phyloP scores from a whole-genome alignment of 306 rosid genomes.

The Castanea sativa region DNA sequence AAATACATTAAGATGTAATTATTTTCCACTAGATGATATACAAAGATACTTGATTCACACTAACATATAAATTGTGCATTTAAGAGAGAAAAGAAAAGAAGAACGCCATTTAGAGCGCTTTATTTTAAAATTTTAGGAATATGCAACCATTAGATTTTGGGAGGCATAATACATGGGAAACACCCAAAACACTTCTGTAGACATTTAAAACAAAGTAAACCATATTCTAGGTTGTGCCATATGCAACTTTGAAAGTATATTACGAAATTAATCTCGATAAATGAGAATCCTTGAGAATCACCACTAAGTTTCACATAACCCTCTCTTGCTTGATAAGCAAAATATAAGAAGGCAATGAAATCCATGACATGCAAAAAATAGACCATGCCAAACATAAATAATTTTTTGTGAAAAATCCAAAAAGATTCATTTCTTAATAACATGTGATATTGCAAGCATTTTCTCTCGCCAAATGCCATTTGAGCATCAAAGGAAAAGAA shows the following conservation, averaged over 20 bases:
- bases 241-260: not conserved
- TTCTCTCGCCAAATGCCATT: constrained; percentile 17
- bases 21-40: not conserved
- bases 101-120: not conserved
- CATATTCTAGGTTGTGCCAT: not conserved
- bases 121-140: not conserved
- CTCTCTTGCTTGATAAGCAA: not conserved
- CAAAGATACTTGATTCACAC: not conserved
- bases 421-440: not conserved
- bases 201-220: not conserved
- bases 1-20: no score
- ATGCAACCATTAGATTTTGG: not conserved
- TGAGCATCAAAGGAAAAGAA: constrained; percentile 26
- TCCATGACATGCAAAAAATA: not conserved
- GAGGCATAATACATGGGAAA: not conserved
- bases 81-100: not conserved
- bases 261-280: not conserved
- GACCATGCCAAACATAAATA: not conserved
- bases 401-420: not conserved
- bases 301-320: not conserved
- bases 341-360: not conserved
- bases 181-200: not conserved
- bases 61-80: not conserved
- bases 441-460: not conserved
- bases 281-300: not conserved